These are phyloP conservation scores for Sporobolomyces phaffii DNA, from an alignment of 768 basidiomycete genomes.

Conservation along the genomic window DNA sequence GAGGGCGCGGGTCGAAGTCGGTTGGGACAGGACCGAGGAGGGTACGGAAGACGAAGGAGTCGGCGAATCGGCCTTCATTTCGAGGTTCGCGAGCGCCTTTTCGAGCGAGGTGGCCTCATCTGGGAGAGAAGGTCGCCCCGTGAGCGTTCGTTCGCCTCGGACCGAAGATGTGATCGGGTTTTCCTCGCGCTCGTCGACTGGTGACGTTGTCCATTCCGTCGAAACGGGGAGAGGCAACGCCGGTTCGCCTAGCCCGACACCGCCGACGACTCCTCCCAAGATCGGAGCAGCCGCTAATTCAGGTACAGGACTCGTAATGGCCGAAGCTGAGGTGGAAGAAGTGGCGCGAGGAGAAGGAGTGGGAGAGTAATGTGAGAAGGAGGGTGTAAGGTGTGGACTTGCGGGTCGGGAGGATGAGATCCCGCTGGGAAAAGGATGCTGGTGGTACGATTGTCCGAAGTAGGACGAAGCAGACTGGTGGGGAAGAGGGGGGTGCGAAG, in stretches of 20 bases:
- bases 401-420: conserved; percentile 23
- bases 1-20: not conserved
- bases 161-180: not conserved
- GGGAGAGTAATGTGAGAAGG: conserved; percentile 2
- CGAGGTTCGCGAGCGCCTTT: not conserved
- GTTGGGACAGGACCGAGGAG: not conserved
- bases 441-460: not conserved
- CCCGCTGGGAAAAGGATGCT: conserved; percentile 26
- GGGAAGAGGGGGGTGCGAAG: not conserved
- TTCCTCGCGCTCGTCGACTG: conserved; percentile 2
- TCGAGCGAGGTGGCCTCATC: not conserved
- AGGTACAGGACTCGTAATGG: conserved; percentile 18
- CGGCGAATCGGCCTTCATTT: not conserved
- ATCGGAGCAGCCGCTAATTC: conserved; percentile 1
- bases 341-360: conserved; percentile 8
- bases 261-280: not conserved
- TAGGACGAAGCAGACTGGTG: not conserved
- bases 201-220: not conserved
- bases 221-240: conserved; percentile 22
- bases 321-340: not conserved
- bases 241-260: conserved; percentile 22
- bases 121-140: no score
- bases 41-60: not conserved
- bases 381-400: conserved; percentile 16
- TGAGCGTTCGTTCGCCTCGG: not conserved